phyloP scores from a whole-genome alignment of 805 yeast species.

The Kluyveromyces lactis region DNA sequence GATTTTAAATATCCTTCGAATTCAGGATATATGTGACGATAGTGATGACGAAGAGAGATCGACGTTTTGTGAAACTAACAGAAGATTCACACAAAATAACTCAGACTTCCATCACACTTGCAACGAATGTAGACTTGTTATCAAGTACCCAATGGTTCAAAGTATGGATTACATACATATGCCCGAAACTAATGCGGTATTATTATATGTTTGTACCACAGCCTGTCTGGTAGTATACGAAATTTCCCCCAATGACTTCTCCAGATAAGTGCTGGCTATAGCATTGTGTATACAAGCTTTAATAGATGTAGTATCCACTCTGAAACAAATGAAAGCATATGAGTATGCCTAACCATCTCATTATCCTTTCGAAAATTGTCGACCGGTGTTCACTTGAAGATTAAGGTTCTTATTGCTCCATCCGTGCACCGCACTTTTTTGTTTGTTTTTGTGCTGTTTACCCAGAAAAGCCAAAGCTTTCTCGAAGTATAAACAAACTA shows the following conservation, averaged over 20 bases:
- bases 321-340: too few relatives aligned
- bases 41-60: neutral
- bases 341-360: too few relatives aligned
- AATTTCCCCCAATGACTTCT: neutral
- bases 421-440: neutral
- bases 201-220: neutral
- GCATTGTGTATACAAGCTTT: too few relatives aligned
- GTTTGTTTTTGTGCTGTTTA: neutral
- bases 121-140: neutral
- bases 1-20: conserved; percentile 54
- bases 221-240: conserved; percentile 2
- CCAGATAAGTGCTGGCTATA: too few relatives aligned
- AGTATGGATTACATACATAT: neutral
- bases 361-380: too few relatives aligned
- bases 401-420: too few relatives aligned
- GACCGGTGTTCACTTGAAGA: too few relatives aligned
- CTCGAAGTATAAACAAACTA: too few relatives aligned
- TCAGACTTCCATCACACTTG: neutral
- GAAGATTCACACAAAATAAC: neutral
- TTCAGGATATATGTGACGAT: neutral
- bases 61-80: neutral
- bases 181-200: neutral
- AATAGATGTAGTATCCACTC: too few relatives aligned
- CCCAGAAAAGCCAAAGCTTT: too few relatives aligned
- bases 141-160: neutral